These are phyloP conservation scores for Entomophthora muscae DNA, from an alignment of 371 early-diverging fungal species.

Conservation along the genomic window DNA sequence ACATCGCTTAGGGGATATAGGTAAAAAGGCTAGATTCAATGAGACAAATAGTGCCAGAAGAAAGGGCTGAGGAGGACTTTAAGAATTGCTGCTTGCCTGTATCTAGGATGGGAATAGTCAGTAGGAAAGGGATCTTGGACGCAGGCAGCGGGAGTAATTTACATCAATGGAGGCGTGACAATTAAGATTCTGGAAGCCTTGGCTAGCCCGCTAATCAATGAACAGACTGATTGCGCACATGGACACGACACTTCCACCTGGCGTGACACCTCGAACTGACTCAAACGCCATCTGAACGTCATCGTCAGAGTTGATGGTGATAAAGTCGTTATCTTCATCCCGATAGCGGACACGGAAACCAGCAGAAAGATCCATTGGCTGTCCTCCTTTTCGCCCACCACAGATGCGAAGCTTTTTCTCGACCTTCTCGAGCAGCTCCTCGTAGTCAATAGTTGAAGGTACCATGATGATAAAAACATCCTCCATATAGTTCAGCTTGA, in stretches of 20 bases:
- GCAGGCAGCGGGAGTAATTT: no score
- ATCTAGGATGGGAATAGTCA: no score
- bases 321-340: conserved; percentile 82
- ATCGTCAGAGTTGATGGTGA: conserved; percentile 72
- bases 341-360: conserved; percentile 58
- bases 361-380: conserved; percentile 17
- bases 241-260: background rate
- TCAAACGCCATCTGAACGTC: conserved; percentile 88
- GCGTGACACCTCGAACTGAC: conserved; percentile 3
- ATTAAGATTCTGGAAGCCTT: no score
- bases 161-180: no score
- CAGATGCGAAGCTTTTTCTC: conserved; percentile 77
- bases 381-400: conserved; percentile 28
- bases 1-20: no score
- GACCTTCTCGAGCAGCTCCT: conserved; percentile 57
- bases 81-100: no score
- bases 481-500: conserved; percentile 69
- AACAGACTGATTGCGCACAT: background rate
- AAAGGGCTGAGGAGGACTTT: no score
- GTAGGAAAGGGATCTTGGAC: no score
- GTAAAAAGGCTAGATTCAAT: no score
- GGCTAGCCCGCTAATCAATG: background rate
- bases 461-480: conserved; percentile 75
- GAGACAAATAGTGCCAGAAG: no score
- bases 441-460: conserved; percentile 44